These are phyloP conservation scores for Arxiozyma slooffiae DNA, from an alignment of 1,139 yeast genomes.

Conservation along the genomic window DNA sequence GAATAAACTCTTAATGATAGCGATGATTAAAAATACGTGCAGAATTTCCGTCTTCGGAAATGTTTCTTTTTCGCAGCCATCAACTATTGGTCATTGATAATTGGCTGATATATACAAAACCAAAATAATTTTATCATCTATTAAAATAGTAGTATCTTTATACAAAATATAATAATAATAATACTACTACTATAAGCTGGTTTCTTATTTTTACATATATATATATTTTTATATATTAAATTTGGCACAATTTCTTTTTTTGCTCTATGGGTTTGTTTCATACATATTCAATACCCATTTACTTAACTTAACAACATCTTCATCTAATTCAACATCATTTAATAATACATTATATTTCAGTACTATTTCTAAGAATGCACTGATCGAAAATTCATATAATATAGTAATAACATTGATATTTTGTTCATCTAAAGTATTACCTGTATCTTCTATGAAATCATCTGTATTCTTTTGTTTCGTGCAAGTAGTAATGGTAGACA, in stretches of 20 bases:
- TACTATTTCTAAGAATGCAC: conserved; percentile 55
- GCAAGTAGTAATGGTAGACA: neutral
- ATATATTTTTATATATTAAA: too few relatives aligned
- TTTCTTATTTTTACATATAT: too few relatives aligned
- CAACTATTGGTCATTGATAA: too few relatives aligned
- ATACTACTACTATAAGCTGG: too few relatives aligned
- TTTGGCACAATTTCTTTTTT: neutral
- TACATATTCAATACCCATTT: conserved; percentile 56
- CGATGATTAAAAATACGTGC: too few relatives aligned
- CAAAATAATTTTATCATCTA: too few relatives aligned
- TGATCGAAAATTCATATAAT: conserved; percentile 53
- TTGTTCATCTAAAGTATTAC: conserved; percentile 15
- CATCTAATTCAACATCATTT: conserved; percentile 52
- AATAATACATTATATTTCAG: conserved; percentile 51
- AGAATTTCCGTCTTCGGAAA: too few relatives aligned
- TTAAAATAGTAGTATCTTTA: too few relatives aligned
- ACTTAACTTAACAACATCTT: conserved; percentile 56
- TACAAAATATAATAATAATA: neutral
- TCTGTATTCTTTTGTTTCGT: neutral
- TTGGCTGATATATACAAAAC: too few relatives aligned
- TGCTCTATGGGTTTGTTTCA: conserved; percentile 3
- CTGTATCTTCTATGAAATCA: neutral
- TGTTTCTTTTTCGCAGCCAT: too few relatives aligned
- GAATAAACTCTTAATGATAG: too few relatives aligned
- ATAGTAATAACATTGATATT: conserved; percentile 40